A percentile compares a stretch with the other conserved stretches of the same genome.
Evolutionary conservation across 306 rosid genomes (phyloP).

Genomic region (Corylus avellana): DNA sequence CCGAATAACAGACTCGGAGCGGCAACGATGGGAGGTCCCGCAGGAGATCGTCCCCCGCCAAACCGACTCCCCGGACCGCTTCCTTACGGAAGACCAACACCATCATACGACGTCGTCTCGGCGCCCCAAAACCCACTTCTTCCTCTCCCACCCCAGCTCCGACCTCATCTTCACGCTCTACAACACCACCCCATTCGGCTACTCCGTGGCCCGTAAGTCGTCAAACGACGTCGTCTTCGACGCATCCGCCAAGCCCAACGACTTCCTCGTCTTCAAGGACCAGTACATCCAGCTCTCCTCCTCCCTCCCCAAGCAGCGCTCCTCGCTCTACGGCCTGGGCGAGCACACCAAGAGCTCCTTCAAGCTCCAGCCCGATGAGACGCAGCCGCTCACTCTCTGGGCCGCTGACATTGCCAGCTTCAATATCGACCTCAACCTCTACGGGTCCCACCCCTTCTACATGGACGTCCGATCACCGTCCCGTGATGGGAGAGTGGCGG

Average conservation of each 20-base stretch:
- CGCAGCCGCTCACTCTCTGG: constrained; percentile 64
- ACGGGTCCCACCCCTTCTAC: constrained; percentile 89
- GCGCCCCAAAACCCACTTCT: neutral
- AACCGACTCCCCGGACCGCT: constrained; percentile 1
- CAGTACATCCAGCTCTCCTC: constrained; percentile 77
- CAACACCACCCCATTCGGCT: constrained; percentile 72
- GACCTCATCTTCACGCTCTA: constrained; percentile 65
- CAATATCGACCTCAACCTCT: constrained; percentile 57
- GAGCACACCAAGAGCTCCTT: constrained; percentile 73
- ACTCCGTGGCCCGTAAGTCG: constrained; percentile 62
- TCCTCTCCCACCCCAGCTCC: constrained; percentile 43
- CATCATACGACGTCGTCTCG: neutral
- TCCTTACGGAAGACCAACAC: neutral
- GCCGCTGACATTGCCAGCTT: constrained; percentile 49
- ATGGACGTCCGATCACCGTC: constrained; percentile 63
- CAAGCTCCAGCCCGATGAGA: constrained; percentile 43
- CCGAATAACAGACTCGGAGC: constrained; percentile 48
- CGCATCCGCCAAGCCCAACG: constrained; percentile 38
- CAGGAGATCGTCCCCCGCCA: constrained; percentile 47
- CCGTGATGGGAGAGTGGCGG: constrained; percentile 36
- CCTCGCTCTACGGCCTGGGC: constrained; percentile 71
- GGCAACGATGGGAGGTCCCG: constrained; percentile 79
- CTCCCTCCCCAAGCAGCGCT: constrained; percentile 47
- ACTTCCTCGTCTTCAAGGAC: constrained; percentile 65
- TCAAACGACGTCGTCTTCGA: constrained; percentile 59